A percentile compares a stretch with the other conserved stretches of the same genome.
These are phyloP conservation scores for Annulohypoxylon bovei DNA, from an alignment of 495 filamentous ascomycete species.

Conservation along the genomic window DNA sequence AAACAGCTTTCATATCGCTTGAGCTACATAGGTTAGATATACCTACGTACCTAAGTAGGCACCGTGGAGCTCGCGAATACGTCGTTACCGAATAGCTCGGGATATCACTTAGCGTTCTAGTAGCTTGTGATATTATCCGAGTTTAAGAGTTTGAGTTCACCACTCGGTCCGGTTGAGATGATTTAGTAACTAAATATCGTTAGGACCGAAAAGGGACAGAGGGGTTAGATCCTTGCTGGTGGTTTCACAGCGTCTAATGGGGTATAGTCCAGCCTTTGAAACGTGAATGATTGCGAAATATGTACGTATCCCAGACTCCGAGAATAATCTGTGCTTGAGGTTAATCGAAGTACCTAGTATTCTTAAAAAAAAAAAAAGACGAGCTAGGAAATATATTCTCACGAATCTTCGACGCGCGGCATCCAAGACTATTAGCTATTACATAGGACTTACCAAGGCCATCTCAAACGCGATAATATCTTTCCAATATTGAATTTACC, in stretches of 20 bases:
- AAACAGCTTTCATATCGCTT: not conserved
- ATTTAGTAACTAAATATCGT: constrained; percentile 25
- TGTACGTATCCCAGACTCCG: not conserved
- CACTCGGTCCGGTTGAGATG: constrained; percentile 7
- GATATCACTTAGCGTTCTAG: not conserved
- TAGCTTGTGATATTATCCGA: not conserved
- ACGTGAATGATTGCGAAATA: constrained; percentile 28
- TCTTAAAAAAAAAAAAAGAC: not conserved
- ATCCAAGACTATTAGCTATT: not conserved
- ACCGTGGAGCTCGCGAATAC: constrained; percentile 8
- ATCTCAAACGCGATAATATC: constrained; percentile 20
- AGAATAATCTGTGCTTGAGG: constrained; percentile 19
- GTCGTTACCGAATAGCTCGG: not conserved
- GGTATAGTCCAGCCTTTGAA: constrained; percentile 27
- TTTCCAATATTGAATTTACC: constrained; percentile 4
- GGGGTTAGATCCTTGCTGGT: not conserved
- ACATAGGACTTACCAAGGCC: not conserved
- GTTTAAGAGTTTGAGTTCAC: constrained; percentile 7
- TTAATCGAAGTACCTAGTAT: not conserved
- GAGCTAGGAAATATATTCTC: constrained; percentile 24
- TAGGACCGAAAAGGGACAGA: constrained; percentile 6
- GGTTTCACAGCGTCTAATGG: constrained; percentile 21
- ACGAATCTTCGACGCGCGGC: constrained; percentile 32
- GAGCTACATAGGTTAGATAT: not conserved
- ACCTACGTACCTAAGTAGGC: not conserved